Evolutionary conservation across 768 basidiomycete genomes (phyloP).

Genomic region (Imleria badia): DNA sequence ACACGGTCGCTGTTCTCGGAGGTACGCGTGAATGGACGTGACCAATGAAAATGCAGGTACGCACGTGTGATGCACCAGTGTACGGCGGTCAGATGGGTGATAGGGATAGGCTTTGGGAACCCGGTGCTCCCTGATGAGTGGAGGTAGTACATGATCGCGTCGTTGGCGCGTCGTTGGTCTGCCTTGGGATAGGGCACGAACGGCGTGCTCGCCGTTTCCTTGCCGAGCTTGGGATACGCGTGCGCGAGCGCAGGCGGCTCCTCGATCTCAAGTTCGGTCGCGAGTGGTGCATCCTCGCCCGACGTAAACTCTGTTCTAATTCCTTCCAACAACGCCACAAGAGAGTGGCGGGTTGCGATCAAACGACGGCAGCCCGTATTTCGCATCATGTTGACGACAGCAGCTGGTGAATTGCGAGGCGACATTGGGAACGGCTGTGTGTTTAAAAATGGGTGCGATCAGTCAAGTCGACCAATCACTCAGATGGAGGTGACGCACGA

Average conservation of each 20-base stretch:
- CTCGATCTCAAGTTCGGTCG: slow-evolving; percentile 13
- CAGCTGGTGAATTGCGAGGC: slow-evolving; percentile 38
- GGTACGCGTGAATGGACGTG: too few species aligned
- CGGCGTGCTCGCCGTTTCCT: neutral
- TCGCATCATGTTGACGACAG: slow-evolving; percentile 35
- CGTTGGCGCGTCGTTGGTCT: neutral
- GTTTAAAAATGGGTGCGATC: too few species aligned
- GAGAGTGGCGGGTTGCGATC: slow-evolving; percentile 33
- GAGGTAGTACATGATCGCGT: slow-evolving; percentile 35
- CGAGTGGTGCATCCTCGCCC: neutral
- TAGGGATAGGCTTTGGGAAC: slow-evolving; percentile 43
- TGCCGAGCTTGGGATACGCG: slow-evolving; percentile 8
- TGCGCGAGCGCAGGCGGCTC: slow-evolving; percentile 12
- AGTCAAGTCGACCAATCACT: too few species aligned
- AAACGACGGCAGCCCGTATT: slow-evolving; percentile 40
- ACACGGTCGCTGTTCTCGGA: slow-evolving; percentile 5
- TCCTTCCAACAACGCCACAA: slow-evolving; percentile 30
- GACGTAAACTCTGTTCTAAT: slow-evolving; percentile 26
- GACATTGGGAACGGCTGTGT: slow-evolving; percentile 35
- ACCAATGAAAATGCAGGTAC: slow-evolving; percentile 5
- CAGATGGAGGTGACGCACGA: neutral
- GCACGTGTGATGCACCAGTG: slow-evolving; percentile 39
- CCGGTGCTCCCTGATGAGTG: slow-evolving; percentile 55
- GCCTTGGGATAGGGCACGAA: slow-evolving; percentile 14
- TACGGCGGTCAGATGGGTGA: slow-evolving; percentile 29